Evolutionary conservation across 176 grass and related monocot species (phyloP), one percentile per base, ranked within the genome.

Genomic region (Stipa capillata): DNA sequence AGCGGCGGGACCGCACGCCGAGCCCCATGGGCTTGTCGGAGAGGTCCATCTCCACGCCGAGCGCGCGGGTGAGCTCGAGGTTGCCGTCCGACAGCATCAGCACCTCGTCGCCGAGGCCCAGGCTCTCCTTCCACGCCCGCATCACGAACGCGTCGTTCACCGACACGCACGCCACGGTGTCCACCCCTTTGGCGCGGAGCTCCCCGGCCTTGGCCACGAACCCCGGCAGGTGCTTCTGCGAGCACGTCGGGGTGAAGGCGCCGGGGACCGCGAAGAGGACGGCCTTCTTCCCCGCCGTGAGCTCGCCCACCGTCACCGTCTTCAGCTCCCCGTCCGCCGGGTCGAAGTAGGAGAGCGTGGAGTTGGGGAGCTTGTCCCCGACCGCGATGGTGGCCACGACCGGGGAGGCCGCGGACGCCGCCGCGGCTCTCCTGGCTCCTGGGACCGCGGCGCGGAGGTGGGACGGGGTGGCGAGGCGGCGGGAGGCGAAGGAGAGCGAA

Each of bases 241-340:
- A 97, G 84, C 94, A 97, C 15, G 94, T 97, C 7, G 91, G 89
- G 8, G 94, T 97, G 84, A 97, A 97, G 75, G 94, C 94, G 21
- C 91, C 94, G 0, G 89, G 94, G 6, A 97, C 89, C 0, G 91
- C 89, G 84, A 97, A 93, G 5, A 97, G 64, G 31, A 93, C 14
- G 0, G 70, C 61, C 39, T 84, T 93, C 78, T 93, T 97, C n/a
- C 91, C 91, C 21, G 78, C 66, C 0, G 94, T 97, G 0, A 97
- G 91, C 17, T 93, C 94, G 0, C 23, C 9, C 0, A 97, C 68
- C 13, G 84, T 86, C 24, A 93, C 39, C 8, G 89, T 90, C 82
- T 83, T 69, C 3, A 97, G 86, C 70, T 97, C 89, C 0, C 83
- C 90, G n/a, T 93, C 88, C 0, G 79, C 0, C 0, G 79, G 37